phyloP scores from a whole-genome alignment of 495 filamentous ascomycete species.

The Penicillium antarcticum region DNA sequence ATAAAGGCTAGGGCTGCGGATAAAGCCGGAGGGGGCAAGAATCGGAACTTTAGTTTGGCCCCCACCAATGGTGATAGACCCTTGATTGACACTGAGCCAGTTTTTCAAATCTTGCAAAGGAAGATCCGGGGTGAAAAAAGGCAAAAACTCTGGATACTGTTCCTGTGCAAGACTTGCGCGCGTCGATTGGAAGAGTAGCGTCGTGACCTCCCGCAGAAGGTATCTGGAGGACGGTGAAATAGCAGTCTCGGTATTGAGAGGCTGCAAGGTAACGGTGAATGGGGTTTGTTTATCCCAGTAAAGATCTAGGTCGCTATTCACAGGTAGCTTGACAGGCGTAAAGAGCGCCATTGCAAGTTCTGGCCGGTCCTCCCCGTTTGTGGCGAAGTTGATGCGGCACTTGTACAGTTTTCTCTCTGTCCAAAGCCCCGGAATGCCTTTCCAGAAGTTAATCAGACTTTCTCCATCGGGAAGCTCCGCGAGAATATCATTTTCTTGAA shows the following conservation, averaged over 20 bases:
- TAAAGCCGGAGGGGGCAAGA: too few relatives aligned
- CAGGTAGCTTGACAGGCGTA: constrained; percentile 1
- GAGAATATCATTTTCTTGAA: too few relatives aligned
- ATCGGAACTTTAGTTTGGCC: too few relatives aligned
- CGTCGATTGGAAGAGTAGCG: constrained; percentile 23
- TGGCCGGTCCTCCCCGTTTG: background rate
- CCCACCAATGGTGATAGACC: too few relatives aligned
- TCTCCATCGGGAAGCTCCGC: background rate
- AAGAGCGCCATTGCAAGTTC: background rate
- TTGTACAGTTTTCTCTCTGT: background rate
- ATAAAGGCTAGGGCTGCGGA: too few relatives aligned
- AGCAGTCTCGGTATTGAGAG: background rate
- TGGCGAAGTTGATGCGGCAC: background rate
- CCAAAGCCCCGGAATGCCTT: background rate
- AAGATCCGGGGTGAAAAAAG: too few relatives aligned
- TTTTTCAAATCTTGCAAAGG: too few relatives aligned
- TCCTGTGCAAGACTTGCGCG: too few relatives aligned
- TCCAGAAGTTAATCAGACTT: background rate
- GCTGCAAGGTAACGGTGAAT: background rate
- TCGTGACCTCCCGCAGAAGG: background rate
- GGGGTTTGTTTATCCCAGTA: background rate
- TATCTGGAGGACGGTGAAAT: background rate
- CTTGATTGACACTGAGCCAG: too few relatives aligned
- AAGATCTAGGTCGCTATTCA: background rate
- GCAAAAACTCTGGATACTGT: too few relatives aligned